Conservation (phyloP, 495 filamentous ascomycete genomes). For the Baudoinia panamericana region DNA sequence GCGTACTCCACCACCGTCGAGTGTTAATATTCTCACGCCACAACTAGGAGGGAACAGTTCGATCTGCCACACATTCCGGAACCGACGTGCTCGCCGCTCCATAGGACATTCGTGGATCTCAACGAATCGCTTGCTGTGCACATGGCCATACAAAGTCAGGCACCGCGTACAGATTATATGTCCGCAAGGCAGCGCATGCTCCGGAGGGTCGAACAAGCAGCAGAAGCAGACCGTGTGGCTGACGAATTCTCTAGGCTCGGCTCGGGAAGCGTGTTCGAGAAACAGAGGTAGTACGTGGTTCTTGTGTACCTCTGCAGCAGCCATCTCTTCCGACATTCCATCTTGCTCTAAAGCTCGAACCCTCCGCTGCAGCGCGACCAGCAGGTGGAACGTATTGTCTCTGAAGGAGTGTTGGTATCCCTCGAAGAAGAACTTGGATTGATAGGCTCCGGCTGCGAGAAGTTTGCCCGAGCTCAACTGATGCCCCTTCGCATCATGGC, state of each 20-base stretch:
- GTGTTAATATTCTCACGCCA: not conserved
- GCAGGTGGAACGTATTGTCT: not conserved
- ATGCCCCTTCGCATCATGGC: conserved; percentile 36
- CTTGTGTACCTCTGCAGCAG: conserved; percentile 24
- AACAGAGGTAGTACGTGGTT: conserved; percentile 20
- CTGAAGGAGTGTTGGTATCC: conserved; percentile 22
- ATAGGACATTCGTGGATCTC: conserved; percentile 25
- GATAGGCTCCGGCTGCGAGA: conserved; percentile 33
- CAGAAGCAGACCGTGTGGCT: conserved; percentile 38
- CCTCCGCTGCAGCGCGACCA: conserved; percentile 13
- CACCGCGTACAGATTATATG: conserved; percentile 42
- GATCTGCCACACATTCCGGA: conserved; percentile 9
- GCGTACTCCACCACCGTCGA: conserved; percentile 8
- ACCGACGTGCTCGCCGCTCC: conserved; percentile 33
- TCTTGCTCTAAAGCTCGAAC: too few species aligned
- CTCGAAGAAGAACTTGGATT: conserved; percentile 30
- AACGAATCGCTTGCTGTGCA: conserved; percentile 32
- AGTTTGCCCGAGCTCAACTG: conserved; percentile 34
- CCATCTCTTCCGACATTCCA: conserved; percentile 20
- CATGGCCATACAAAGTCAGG: conserved; percentile 20
- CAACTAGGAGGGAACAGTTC: not conserved
- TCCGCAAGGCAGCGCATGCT: conserved; percentile 41
- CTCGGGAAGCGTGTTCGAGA: conserved; percentile 13
- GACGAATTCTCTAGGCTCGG: conserved; percentile 10
- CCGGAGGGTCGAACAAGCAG: conserved; percentile 37